Evolutionary conservation across 805 yeast species (phyloP), one percentile per base, ranked within the genome.

Genomic region (Kodamaea leandrae): DNA sequence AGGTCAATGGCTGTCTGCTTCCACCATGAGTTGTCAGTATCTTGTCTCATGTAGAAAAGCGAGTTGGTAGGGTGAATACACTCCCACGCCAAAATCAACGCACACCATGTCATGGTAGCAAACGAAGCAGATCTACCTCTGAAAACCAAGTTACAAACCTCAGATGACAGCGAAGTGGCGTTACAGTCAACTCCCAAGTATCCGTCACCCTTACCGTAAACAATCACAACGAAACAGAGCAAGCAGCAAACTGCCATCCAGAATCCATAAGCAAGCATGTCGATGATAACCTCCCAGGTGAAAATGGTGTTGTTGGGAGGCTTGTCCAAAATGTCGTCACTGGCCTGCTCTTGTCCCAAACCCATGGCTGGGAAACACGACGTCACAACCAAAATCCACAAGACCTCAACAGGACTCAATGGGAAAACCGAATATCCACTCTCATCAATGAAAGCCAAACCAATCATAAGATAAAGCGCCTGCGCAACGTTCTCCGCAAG

Each of bases 331-430:
- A 81, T 63, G 53, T 80, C 87, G 26, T 77, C 76, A 46, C 73
- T 69, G 0, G 87, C 87, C 44, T 66, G 68, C 58, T 83, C 87
- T 42, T 80, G 70, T 61, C 88, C 88, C 40, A 83, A 73, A 19
- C 91, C 90, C 86, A 84, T 83, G 15, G 90, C 90, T 32, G 91
- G 91, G 71, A 83, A 82, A 51, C 88, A 82, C 1, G 89, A 81
- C 1, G 91, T 83, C 30, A 83, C 77, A 55, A 84, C 87, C 54
- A 84, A 76, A 52, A 84, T 78, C 90, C 90, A 84, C 50, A 84
- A 66, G 6, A 82, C 88, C 61, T 84, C 88, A 44, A 84, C 86
- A 6, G 91, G 71, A 38, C 87, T 76, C 43, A 85, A 70, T 36
- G 91, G 90, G 68, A 87, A 87, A 4, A 88, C 96, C 4, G 95